phyloP scores from a whole-genome alignment of 2,329 filamentous ascomycete genomes.

The Cordyceps cicadae region DNA sequence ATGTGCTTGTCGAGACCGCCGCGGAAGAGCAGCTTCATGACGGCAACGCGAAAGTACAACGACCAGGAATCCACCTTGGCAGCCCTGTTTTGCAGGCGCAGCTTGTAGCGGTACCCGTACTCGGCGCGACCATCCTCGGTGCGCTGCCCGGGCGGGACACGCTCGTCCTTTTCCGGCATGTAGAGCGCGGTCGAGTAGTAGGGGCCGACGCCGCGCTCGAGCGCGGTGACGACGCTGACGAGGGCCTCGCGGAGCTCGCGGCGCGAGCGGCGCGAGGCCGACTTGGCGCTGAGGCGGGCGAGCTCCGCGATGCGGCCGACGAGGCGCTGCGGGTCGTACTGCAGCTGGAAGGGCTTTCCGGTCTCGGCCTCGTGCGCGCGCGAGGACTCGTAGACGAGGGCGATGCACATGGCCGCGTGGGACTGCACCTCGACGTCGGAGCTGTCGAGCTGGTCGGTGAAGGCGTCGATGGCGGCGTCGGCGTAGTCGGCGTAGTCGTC shows the following conservation, averaged over 20 bases:
- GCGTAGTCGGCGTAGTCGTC: constrained; percentile 66
- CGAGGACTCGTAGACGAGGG: constrained; percentile 69
- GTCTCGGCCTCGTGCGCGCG: constrained; percentile 41
- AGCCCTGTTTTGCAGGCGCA: constrained; percentile 38
- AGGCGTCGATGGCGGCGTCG: constrained; percentile 66
- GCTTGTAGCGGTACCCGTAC: constrained; percentile 44
- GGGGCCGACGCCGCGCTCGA: constrained; percentile 46
- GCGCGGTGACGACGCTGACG: constrained; percentile 44
- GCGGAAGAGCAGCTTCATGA: constrained; percentile 40
- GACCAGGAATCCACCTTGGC: constrained; percentile 45
- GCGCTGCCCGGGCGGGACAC: constrained; percentile 32
- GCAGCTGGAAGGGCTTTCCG: constrained; percentile 40
- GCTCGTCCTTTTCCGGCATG: constrained; percentile 32
- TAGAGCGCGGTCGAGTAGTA: constrained; percentile 43
- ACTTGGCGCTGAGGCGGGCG: constrained; percentile 38
- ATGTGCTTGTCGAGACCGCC: constrained; percentile 34
- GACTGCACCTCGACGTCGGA: constrained; percentile 65
- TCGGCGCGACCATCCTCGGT: constrained; percentile 37
- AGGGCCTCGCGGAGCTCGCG: constrained; percentile 40
- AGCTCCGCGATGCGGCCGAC: constrained; percentile 40
- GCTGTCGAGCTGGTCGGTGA: constrained; percentile 79
- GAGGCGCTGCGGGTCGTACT: constrained; percentile 42
- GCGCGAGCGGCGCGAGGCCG: constrained; percentile 41
- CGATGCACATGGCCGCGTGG: constrained; percentile 71
- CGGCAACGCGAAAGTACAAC: constrained; percentile 38